phyloP scores from a whole-genome alignment of 768 basidiomycete genomes.

The Rhodotorula diobovata region DNA sequence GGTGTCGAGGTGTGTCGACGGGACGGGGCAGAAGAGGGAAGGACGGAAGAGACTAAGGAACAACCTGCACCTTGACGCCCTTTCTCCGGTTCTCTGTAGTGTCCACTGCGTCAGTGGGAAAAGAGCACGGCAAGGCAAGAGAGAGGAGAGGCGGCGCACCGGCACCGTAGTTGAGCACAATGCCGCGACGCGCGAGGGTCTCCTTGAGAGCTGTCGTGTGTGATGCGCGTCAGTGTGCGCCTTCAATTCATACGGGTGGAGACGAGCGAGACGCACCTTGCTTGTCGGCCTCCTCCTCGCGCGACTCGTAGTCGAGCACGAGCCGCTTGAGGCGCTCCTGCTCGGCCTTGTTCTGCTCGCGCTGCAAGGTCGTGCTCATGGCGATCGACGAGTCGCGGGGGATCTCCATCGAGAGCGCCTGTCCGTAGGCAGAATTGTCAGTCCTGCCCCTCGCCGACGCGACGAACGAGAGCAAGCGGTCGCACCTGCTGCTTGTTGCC shows the following conservation, averaged over 20 bases:
- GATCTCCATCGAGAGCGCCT: constrained; percentile 84
- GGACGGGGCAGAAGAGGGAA: not conserved
- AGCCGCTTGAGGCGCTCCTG: constrained; percentile 96
- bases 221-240: not conserved
- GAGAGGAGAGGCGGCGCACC: not conserved
- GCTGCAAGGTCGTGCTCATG: constrained; percentile 82
- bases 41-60: constrained; percentile 2
- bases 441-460: not conserved
- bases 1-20: too few relatives aligned
- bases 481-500: constrained; percentile 86
- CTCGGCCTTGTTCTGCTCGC: constrained; percentile 88
- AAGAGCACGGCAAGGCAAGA: rapidly evolving
- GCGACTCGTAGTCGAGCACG: constrained; percentile 62
- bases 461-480: constrained; percentile 44
- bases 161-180: constrained; percentile 24
- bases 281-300: constrained; percentile 38
- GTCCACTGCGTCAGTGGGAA: not conserved
- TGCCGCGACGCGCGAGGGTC: constrained; percentile 24
- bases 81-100: constrained; percentile 17
- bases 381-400: constrained; percentile 83
- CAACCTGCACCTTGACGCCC: constrained; percentile 21
- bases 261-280: constrained; percentile 14
- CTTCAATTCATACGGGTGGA: not conserved
- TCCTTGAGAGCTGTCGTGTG: constrained; percentile 29
- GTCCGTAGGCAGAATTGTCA: not conserved